phyloP scores from a whole-genome alignment of 441 rosid species.

The Gossypium davidsonii region DNA sequence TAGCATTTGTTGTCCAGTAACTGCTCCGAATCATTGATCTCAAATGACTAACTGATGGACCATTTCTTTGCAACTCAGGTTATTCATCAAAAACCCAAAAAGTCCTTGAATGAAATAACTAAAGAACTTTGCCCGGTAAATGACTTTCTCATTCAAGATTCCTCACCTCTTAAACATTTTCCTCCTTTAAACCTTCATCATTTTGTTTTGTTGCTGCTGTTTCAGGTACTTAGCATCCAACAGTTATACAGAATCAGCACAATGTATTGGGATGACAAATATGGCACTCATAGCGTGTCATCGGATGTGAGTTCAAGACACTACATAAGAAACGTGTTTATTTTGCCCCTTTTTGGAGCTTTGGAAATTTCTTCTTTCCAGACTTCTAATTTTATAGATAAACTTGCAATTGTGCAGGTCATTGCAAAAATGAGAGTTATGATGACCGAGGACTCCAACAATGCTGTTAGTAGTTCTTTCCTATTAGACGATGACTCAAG shows the following conservation, averaged over 20 bases:
- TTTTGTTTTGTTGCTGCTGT: not conserved
- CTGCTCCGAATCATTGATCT: not conserved
- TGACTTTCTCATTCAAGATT: not conserved
- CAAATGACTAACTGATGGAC: not conserved
- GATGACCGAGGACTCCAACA: slow-evolving; percentile 64
- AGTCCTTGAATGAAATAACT: slow-evolving; percentile 55
- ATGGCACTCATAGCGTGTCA: slow-evolving; percentile 61
- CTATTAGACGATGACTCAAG: slow-evolving; percentile 62
- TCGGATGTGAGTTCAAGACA: slow-evolving; percentile 36
- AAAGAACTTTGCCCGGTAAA: slow-evolving; percentile 64
- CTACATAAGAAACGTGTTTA: not conserved
- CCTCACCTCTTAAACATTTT: not conserved
- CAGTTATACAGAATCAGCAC: slow-evolving; percentile 61
- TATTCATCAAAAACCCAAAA: slow-evolving; percentile 67
- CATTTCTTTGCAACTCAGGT: slow-evolving; percentile 26
- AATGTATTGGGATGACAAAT: slow-evolving; percentile 69
- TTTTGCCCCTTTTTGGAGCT: not conserved
- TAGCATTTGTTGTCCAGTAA: not conserved
- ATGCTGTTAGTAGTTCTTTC: slow-evolving; percentile 60
- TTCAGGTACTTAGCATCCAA: slow-evolving; percentile 59
- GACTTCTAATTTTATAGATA: not conserved
- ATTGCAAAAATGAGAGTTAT: slow-evolving; percentile 59
- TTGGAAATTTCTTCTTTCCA: not conserved
- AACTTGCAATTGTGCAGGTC: slow-evolving; percentile 28
- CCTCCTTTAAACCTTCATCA: slow-evolving; percentile 1